Evolutionary conservation across 2,329 filamentous ascomycete species (phyloP), one percentile per base, ranked within the genome.

Genomic region (Clonostachys chloroleuca): DNA sequence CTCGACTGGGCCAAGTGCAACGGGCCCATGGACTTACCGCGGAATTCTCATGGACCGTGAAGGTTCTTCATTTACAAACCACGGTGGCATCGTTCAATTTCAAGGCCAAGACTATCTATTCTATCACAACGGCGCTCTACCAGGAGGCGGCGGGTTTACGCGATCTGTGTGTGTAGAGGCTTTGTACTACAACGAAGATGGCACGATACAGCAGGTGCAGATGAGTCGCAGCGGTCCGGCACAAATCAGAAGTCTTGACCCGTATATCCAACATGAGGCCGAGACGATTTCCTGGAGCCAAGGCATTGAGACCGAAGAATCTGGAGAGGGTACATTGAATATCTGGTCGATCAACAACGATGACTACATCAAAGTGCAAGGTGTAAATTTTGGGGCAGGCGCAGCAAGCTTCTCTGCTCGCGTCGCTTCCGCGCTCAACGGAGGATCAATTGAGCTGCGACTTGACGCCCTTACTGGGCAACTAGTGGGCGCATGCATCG

Each of bases 121-220:
- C 55, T 63, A 63, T 53, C 61, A 63, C 52, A 62, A 61, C 46
- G 59, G 59, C 35, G 61, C 59, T 14, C 53, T 62, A 17, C 55
- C 59, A 12, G 54, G 54, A 16, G 61, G 61, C 40, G 49, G 60
- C 40, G 56, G 55, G 20, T 63, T 56, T 48, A 46, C 52, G 12
- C 55, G 60, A 12, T 60, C 57, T 45, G 54, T 63, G n/a, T 43
- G 45, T 18, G 55, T 62, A 16, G 60, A 63, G 42, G 49, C 47
- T 43, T 62, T 63, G 48, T 40, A 34, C 13, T 63, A 59, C 52
- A 53, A 53, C 45, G 39, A 54, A 42, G 58, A 63, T 47, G 61
- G 61, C 42, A 49, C 49, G 24, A 64, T 63, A 43, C 61, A 60
- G 5, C 49, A 47, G 34, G 47, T 64, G 24, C 47, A 34, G 12